Evolutionary conservation across 2,329 filamentous ascomycete genomes (phyloP).

Genomic region (Capronia coronata): DNA sequence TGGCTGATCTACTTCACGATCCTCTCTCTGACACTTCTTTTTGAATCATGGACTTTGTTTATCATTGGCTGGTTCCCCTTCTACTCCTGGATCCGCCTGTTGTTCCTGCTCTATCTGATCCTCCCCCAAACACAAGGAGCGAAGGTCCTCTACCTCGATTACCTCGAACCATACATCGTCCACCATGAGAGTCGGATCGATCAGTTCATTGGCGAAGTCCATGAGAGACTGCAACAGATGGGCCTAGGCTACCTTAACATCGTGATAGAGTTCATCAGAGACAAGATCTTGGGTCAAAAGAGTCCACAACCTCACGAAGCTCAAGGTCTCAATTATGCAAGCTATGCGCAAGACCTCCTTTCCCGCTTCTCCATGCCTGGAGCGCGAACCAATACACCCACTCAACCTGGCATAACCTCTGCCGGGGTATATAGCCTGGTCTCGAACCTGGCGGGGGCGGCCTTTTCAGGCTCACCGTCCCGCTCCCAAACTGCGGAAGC

Average conservation of each 20-base stretch:
- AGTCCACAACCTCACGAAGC: slow-evolving; percentile 47
- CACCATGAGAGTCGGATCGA: slow-evolving; percentile 87
- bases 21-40: slow-evolving; percentile 69
- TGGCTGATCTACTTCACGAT: slow-evolving; percentile 99
- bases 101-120: slow-evolving; percentile 87
- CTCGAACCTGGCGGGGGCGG: slow-evolving; percentile 62
- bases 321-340: slow-evolving; percentile 32
- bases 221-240: slow-evolving; percentile 69
- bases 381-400: slow-evolving; percentile 50
- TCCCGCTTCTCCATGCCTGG: slow-evolving; percentile 78
- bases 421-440: slow-evolving; percentile 73
- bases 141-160: slow-evolving; percentile 72
- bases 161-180: slow-evolving; percentile 80
- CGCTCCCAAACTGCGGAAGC: slow-evolving; percentile 20
- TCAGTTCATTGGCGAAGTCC: slow-evolving; percentile 72
- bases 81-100: slow-evolving; percentile 82
- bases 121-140: slow-evolving; percentile 96
- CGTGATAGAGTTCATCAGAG: slow-evolving; percentile 64
- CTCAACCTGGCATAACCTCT: slow-evolving; percentile 33
- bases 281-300: slow-evolving; percentile 71
- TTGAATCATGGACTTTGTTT: slow-evolving; percentile 82
- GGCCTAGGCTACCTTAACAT: slow-evolving; percentile 70
- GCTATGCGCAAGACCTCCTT: slow-evolving; percentile 74
- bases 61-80: slow-evolving; percentile 87
- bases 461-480: slow-evolving; percentile 33